These are phyloP conservation scores for Globisporangium echinulatum DNA, from an alignment of 352 stramenopile species.

Conservation along the genomic window DNA sequence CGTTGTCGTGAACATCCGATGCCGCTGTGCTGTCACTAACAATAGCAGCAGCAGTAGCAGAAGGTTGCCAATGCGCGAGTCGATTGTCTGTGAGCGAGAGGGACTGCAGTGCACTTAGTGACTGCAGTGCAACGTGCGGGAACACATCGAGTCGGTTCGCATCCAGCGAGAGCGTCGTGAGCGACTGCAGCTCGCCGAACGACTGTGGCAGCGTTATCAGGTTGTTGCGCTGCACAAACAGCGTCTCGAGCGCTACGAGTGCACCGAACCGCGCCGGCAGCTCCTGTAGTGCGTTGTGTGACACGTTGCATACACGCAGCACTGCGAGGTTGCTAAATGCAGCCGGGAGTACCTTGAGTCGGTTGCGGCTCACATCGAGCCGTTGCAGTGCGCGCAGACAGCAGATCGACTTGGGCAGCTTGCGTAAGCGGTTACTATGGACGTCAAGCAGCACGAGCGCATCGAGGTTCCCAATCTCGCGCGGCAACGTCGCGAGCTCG, in stretches of 20 bases:
- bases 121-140: slow-evolving; percentile 16
- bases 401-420: slow-evolving; percentile 42
- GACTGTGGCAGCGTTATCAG: slow-evolving; percentile 35
- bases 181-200: slow-evolving; percentile 25
- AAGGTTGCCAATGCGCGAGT: slow-evolving; percentile 25
- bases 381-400: slow-evolving; percentile 27
- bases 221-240: slow-evolving; percentile 33
- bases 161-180: slow-evolving; percentile 34
- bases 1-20: slow-evolving; percentile 5
- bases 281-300: slow-evolving; percentile 27
- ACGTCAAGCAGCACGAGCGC: slow-evolving; percentile 34
- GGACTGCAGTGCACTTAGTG: slow-evolving; percentile 17
- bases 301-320: slow-evolving; percentile 33
- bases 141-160: slow-evolving; percentile 46
- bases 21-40: not conserved
- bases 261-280: slow-evolving; percentile 35
- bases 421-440: slow-evolving; percentile 28
- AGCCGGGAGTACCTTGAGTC: slow-evolving; percentile 28
- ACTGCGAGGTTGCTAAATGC: slow-evolving; percentile 41
- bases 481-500: slow-evolving; percentile 6
- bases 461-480: slow-evolving; percentile 27
- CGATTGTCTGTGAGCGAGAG: slow-evolving; percentile 42
- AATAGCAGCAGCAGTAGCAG: not conserved
- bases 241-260: slow-evolving; percentile 17
- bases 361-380: slow-evolving; percentile 38